Evolutionary conservation across 2,329 filamentous ascomycete genomes (phyloP).

Genomic region (Colletotrichum eremochloae): DNA sequence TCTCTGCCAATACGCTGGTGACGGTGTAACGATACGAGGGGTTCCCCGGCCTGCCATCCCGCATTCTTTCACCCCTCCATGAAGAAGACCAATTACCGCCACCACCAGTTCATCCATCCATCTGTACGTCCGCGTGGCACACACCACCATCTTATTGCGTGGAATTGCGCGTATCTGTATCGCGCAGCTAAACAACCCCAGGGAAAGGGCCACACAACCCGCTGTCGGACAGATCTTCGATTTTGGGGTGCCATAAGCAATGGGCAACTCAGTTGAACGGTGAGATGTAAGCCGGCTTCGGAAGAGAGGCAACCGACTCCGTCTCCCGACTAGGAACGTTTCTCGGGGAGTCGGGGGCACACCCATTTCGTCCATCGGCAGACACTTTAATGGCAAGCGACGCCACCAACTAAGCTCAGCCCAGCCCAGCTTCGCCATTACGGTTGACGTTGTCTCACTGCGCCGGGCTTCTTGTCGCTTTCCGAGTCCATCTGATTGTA

Average conservation of each 20-base stretch:
- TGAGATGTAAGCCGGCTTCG: neutral
- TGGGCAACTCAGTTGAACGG: no score
- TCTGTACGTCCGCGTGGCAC: neutral
- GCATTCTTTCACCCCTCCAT: constrained; percentile 22
- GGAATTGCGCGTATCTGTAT: neutral
- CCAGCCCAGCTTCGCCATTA: constrained; percentile 29
- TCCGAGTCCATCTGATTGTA: neutral
- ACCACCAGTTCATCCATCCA: neutral
- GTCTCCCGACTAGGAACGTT: neutral
- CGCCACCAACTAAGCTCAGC: constrained; percentile 17
- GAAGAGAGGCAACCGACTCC: constrained; percentile 2
- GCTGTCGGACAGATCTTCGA: neutral
- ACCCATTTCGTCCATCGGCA: constrained; percentile 12
- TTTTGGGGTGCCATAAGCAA: neutral
- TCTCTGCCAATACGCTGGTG: neutral
- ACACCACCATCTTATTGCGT: neutral
- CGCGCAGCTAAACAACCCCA: constrained; percentile 1
- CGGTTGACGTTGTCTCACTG: constrained; percentile 30
- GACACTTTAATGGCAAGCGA: constrained; percentile 2
- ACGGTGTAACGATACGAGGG: neutral
- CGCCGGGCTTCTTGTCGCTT: neutral
- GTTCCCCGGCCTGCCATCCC: constrained; percentile 27
- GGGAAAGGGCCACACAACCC: neutral
- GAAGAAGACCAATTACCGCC: neutral
- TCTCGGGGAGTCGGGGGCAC: neutral